Percentiles rank a stretch among this genome's conserved stretches.
These are phyloP conservation scores for Alternaria sp. DNA, from an alignment of 2,329 filamentous ascomycete genomes.

Conservation along the genomic window DNA sequence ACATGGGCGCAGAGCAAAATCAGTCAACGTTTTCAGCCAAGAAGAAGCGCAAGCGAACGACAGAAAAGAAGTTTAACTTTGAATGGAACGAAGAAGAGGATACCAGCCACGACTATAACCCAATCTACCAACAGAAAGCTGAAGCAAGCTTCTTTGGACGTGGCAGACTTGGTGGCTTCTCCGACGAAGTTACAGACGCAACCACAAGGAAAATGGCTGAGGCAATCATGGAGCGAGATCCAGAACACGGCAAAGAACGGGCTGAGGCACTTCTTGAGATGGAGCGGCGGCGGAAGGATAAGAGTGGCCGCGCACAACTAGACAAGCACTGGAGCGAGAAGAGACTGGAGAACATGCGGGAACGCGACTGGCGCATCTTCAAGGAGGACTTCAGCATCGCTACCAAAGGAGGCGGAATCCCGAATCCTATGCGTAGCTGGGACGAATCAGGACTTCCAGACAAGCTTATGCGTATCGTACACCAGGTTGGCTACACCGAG, in stretches of 20 bases:
- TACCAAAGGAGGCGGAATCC: conserved; percentile 90
- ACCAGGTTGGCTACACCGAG: conserved; percentile 87
- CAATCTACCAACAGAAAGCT: conserved; percentile 75
- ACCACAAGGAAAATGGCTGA: conserved; percentile 67
- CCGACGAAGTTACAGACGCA: conserved; percentile 64
- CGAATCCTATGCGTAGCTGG: conserved; percentile 97
- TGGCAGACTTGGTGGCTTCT: conserved; percentile 73
- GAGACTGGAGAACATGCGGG: conserved; percentile 89
- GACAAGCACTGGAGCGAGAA: conserved; percentile 98
- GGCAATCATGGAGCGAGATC: conserved; percentile 77
- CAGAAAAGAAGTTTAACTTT: conserved; percentile 98
- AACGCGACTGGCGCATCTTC: conserved; percentile 99
- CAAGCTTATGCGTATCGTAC: conserved; percentile 80
- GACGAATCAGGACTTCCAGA: conserved; percentile 82
- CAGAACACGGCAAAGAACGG: conserved; percentile 76
- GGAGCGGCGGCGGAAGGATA: conserved; percentile 79
- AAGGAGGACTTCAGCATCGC: conserved; percentile 98
- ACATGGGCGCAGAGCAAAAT: conserved; percentile 91
- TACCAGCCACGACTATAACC: conserved; percentile 84
- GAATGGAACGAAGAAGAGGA: conserved; percentile 97
- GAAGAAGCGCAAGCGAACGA: conserved; percentile 93
- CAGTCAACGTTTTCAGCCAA: conserved; percentile 90
- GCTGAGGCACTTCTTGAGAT: conserved; percentile 85
- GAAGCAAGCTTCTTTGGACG: conserved; percentile 76
- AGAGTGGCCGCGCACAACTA: conserved; percentile 74